These are phyloP conservation scores for Magnusiomyces ingens DNA, from an alignment of 1,139 yeast genomes.

Conservation along the genomic window DNA sequence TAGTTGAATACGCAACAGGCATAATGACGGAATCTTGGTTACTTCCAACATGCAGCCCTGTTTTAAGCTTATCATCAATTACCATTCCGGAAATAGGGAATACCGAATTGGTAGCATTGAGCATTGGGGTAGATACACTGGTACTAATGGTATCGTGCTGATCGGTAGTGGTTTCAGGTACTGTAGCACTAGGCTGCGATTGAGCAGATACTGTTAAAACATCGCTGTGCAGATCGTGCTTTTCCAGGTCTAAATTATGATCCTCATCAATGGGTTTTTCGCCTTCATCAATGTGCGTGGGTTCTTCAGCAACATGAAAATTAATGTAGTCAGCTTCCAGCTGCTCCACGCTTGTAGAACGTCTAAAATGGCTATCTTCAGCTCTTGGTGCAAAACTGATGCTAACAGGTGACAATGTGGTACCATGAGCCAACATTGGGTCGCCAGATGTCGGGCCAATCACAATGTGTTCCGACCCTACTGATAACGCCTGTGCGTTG, in stretches of 20 bases:
- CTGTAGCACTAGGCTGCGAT: no score
- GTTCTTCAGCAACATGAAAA: conserved; percentile 9
- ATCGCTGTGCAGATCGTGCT: no score
- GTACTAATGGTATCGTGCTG: no score
- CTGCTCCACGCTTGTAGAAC: conserved; percentile 20
- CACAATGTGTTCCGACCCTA: not conserved
- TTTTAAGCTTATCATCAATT: not conserved
- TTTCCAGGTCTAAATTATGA: no score
- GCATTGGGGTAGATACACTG: no score
- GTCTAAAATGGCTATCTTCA: conserved; percentile 23
- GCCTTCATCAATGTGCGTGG: conserved; percentile 4
- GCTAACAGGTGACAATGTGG: not conserved
- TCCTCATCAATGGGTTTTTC: not conserved
- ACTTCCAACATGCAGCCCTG: not conserved
- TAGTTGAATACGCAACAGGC: not conserved
- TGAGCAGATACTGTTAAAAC: no score
- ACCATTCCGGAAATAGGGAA: conserved; percentile 3
- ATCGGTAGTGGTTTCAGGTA: no score
- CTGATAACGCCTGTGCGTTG: not conserved
- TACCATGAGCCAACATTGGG: not conserved
- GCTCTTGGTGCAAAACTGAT: not conserved
- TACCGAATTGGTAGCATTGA: not conserved
- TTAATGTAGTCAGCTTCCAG: conserved; percentile 16
- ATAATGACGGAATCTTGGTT: not conserved
- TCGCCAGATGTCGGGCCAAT: conserved; percentile 3